These are phyloP conservation scores for Evansstolkia leycettana DNA, from an alignment of 495 filamentous ascomycete genomes.

Conservation along the genomic window DNA sequence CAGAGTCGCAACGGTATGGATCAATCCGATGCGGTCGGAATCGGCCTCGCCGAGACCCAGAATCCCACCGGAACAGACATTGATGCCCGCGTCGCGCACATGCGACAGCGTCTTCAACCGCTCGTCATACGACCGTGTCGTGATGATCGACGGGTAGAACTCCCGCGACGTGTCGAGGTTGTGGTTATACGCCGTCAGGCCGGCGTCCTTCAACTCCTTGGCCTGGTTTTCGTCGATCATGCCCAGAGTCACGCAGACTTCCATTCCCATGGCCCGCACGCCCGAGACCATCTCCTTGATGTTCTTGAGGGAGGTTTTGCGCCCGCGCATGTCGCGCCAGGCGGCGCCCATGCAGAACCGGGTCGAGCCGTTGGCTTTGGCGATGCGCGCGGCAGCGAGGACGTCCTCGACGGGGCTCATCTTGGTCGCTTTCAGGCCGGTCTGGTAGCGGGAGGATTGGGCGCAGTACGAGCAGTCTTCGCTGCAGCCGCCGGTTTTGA, in stretches of 20 bases:
- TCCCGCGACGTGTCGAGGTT: slow-evolving; percentile 82
- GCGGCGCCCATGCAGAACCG: slow-evolving; percentile 89
- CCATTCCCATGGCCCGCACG: slow-evolving; percentile 68
- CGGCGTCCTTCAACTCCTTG: slow-evolving; percentile 65
- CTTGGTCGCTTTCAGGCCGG: slow-evolving; percentile 65
- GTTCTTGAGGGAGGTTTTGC: slow-evolving; percentile 64
- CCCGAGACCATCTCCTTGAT: slow-evolving; percentile 72
- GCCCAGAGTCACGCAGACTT: slow-evolving; percentile 75
- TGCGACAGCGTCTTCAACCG: slow-evolving; percentile 59
- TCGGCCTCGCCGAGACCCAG: slow-evolving; percentile 65
- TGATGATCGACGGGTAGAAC: slow-evolving; percentile 71
- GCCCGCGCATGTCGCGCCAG: slow-evolving; percentile 83
- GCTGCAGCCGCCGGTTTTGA: slow-evolving; percentile 83
- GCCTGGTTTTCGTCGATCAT: slow-evolving; percentile 76
- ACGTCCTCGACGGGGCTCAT: slow-evolving; percentile 67
- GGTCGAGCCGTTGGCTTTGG: slow-evolving; percentile 66
- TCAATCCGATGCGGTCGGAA: slow-evolving; percentile 62
- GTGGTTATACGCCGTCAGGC: slow-evolving; percentile 81
- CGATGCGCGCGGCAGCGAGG: slow-evolving; percentile 58
- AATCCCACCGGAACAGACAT: slow-evolving; percentile 78
- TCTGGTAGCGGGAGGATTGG: slow-evolving; percentile 68
- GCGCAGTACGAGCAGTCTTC: slow-evolving; percentile 87
- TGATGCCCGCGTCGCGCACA: slow-evolving; percentile 70
- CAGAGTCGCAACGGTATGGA: slow-evolving; percentile 65
- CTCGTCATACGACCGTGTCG: slow-evolving; percentile 74